Percentiles rank a stretch among this genome's conserved stretches.
Evolutionary conservation across 176 grass and related monocot species (phyloP).

Genomic region (Typha latifolia): DNA sequence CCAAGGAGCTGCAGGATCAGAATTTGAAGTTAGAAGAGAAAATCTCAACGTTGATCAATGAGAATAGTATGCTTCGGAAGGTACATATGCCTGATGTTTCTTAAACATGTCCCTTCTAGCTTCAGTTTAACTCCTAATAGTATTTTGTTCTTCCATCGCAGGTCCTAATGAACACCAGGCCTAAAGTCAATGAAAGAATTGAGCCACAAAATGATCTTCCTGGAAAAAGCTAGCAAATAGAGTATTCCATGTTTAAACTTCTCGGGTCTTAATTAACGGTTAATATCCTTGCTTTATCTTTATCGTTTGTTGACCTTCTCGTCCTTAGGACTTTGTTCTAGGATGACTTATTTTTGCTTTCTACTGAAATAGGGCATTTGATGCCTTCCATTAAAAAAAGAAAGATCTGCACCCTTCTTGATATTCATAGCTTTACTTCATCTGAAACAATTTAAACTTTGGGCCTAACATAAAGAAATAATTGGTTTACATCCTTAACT

Average conservation of each 20-base stretch:
- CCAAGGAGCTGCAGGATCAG: conserved; percentile 12
- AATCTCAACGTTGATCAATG: conserved; percentile 16
- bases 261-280: background rate
- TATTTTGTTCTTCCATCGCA: background rate
- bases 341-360: no score
- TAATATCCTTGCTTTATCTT: no score
- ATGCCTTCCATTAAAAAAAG: no score
- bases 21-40: conserved; percentile 20
- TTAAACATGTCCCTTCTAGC: background rate
- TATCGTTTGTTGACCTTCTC: no score
- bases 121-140: background rate
- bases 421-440: no score
- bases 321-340: no score
- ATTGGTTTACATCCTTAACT: no score
- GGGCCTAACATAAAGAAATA: no score
- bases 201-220: background rate
- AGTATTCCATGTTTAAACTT: background rate
- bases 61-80: conserved; percentile 24
- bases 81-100: background rate
- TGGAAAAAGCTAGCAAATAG: background rate
- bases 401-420: no score
- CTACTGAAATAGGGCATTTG: no score
- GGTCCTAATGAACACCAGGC: conserved; percentile 3
- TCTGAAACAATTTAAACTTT: background rate
- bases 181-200: background rate